phyloP scores from a whole-genome alignment of 2,329 filamentous ascomycete genomes.

The Hypomyces rosellus region DNA sequence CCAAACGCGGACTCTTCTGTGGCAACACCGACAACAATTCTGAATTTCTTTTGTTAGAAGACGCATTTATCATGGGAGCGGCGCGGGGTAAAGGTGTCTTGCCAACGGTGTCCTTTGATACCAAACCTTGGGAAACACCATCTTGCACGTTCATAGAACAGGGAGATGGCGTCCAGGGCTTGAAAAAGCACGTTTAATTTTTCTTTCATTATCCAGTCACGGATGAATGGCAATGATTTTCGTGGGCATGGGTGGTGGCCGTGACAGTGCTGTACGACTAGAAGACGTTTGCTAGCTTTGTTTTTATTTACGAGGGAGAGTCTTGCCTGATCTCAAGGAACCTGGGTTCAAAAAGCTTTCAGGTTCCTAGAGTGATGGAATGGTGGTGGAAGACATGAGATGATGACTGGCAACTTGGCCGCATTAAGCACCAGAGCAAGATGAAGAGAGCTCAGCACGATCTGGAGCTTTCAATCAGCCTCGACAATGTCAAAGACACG shows the following conservation, averaged over 20 bases:
- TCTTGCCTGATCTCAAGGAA: too few relatives aligned
- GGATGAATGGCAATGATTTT: conserved; percentile 1
- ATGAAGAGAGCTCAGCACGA: too few relatives aligned
- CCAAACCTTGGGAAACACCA: conserved; percentile 20
- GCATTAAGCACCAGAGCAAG: too few relatives aligned
- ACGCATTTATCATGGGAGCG: too few relatives aligned
- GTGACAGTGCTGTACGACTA: conserved; percentile 28
- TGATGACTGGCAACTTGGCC: too few relatives aligned
- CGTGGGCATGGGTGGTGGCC: conserved; percentile 10
- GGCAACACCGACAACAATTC: conserved; percentile 7
- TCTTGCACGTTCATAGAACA: conserved; percentile 25
- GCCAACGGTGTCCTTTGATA: conserved; percentile 20
- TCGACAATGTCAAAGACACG: too few relatives aligned
- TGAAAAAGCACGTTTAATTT: conserved; percentile 30
- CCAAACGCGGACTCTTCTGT: conserved; percentile 1
- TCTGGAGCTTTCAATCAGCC: too few relatives aligned
- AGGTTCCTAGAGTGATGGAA: too few relatives aligned
- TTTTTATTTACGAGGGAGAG: conserved; percentile 4
- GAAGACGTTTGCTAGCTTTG: conserved; percentile 13
- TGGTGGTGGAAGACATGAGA: too few relatives aligned
- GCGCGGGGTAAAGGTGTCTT: neutral
- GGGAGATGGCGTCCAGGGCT: conserved; percentile 27
- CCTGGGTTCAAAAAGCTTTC: too few relatives aligned
- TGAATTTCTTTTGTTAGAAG: conserved; percentile 1
- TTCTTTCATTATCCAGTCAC: neutral